phyloP scores from a whole-genome alignment of 2,329 filamentous ascomycete species.

The Pleurostoma richardsiae region DNA sequence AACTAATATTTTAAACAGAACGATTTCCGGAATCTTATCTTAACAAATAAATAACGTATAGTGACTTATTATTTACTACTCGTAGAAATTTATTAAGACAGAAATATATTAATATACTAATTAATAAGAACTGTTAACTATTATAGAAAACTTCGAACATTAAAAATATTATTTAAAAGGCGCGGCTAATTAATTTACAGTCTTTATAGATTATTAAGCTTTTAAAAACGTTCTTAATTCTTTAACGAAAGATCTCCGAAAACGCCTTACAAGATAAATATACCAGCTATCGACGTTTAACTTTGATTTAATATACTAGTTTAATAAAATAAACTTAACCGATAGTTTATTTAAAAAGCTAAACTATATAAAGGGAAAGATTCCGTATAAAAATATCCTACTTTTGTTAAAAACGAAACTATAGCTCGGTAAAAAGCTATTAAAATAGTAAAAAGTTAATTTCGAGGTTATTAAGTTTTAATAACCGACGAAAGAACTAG shows the following conservation, averaged over 20 bases:
- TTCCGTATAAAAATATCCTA: not conserved
- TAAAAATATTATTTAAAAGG: not conserved
- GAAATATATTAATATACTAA: not conserved
- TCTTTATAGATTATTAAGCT: too few relatives aligned
- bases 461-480: not conserved
- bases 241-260: not conserved
- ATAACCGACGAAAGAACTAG: not conserved
- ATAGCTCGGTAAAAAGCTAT: not conserved
- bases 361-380: not conserved
- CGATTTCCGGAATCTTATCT: not conserved
- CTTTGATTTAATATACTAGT: not conserved
- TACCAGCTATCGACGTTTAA: not conserved
- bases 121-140: not conserved
- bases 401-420: not conserved
- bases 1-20: not conserved
- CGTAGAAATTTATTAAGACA: not conserved
- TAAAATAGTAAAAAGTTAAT: not conserved
- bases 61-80: not conserved
- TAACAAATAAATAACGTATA: not conserved
- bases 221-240: not conserved
- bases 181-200: too few relatives aligned
- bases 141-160: not conserved
- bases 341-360: not conserved
- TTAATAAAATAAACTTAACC: not conserved
- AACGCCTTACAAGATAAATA: not conserved